A percentile compares a stretch with the other conserved stretches of the same genome.
These are phyloP conservation scores for Monilinia fructigena DNA, from an alignment of 2,329 filamentous ascomycete genomes.

Conservation along the genomic window DNA sequence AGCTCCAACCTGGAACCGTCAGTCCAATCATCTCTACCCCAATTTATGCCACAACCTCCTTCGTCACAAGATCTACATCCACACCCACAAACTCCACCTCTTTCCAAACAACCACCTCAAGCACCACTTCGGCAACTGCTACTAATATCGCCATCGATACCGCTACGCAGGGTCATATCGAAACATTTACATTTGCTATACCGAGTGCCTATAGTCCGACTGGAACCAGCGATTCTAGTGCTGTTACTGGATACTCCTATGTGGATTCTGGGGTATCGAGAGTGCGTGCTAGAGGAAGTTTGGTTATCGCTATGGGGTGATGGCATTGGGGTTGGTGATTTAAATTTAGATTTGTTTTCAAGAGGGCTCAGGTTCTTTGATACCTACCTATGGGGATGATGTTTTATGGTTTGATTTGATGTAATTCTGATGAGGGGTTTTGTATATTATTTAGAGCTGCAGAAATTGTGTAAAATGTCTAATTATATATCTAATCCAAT, in stretches of 20 bases:
- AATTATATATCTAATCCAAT: background rate
- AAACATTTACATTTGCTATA: constrained; percentile 19
- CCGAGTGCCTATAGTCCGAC: constrained; percentile 13
- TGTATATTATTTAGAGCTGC: background rate
- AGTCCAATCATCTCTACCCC: background rate
- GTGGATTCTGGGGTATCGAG: background rate
- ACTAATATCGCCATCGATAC: constrained; percentile 16
- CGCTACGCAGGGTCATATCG: background rate
- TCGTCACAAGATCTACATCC: constrained; percentile 13
- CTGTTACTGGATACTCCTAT: constrained; percentile 11
- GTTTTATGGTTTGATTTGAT: background rate
- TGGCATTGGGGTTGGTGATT: background rate
- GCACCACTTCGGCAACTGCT: background rate
- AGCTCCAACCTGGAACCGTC: background rate
- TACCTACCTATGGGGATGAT: background rate
- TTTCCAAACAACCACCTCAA: background rate
- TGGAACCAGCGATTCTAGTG: constrained; percentile 5
- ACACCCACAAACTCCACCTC: background rate
- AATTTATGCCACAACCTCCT: constrained; percentile 6
- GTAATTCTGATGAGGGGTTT: background rate
- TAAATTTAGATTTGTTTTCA: background rate
- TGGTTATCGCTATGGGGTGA: background rate
- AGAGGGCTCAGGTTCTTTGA: background rate
- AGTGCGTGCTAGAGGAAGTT: background rate
- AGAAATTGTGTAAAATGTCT: background rate